A percentile compares a stretch with the other conserved stretches of the same genome.
Conservation (phyloP, 2,329 filamentous ascomycete genomes). For the Fusarium equiseti region DNA sequence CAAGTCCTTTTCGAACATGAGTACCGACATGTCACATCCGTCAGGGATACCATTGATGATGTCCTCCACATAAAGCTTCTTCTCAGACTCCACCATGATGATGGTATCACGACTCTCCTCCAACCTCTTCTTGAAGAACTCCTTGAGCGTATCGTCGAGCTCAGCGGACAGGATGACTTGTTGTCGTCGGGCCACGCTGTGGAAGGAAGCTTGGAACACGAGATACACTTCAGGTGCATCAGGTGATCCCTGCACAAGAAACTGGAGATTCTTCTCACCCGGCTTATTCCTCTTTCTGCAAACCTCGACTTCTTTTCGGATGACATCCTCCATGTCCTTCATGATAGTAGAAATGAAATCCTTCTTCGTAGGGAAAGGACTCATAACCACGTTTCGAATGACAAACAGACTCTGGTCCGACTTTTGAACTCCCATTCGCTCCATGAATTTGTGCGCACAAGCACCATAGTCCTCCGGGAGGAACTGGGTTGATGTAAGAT, state of each 20-base stretch:
- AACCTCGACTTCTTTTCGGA: slow-evolving; percentile 48
- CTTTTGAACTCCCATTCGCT: slow-evolving; percentile 52
- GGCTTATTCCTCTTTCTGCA: slow-evolving; percentile 54
- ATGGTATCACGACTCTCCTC: slow-evolving; percentile 9
- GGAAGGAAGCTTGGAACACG: slow-evolving; percentile 57
- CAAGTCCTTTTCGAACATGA: slow-evolving; percentile 24
- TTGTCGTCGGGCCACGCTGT: slow-evolving; percentile 51
- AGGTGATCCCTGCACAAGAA: slow-evolving; percentile 54
- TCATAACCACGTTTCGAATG: slow-evolving; percentile 62
- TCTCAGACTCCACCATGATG: slow-evolving; percentile 31
- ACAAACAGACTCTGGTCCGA: slow-evolving; percentile 57
- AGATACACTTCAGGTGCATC: slow-evolving; percentile 52
- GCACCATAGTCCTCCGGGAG: slow-evolving; percentile 55
- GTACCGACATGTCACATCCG: background rate
- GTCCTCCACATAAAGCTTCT: slow-evolving; percentile 1
- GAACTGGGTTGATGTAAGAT: slow-evolving; percentile 60
- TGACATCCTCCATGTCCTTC: slow-evolving; percentile 48
- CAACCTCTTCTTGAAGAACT: background rate
- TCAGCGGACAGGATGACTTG: slow-evolving; percentile 49
- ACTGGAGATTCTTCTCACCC: slow-evolving; percentile 52
- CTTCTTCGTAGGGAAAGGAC: slow-evolving; percentile 56
- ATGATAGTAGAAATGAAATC: slow-evolving; percentile 56
- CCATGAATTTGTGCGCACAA: slow-evolving; percentile 57
- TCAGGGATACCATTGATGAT: background rate
- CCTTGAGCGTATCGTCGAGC: slow-evolving; percentile 1